Evolutionary conservation across 2,329 filamentous ascomycete species (phyloP).

Genomic region (Coniochaeta ligniaria): DNA sequence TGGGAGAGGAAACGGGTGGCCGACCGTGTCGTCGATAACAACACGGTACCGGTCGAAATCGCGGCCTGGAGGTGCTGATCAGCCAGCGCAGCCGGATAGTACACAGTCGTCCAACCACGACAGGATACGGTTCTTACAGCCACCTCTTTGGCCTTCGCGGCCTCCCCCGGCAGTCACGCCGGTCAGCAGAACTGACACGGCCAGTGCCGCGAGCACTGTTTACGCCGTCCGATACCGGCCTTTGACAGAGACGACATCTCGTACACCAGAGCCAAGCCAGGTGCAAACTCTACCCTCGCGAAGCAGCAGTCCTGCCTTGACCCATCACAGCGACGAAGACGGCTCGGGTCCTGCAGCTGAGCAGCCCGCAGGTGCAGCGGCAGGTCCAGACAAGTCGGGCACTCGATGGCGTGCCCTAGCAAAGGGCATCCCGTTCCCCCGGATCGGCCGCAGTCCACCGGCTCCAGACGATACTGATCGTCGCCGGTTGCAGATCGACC

Average conservation of each 20-base stretch:
- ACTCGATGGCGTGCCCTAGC: constrained; percentile 22
- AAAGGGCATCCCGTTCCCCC: constrained; percentile 22
- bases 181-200: constrained; percentile 54
- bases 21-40: constrained; percentile 30
- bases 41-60: constrained; percentile 26
- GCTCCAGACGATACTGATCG: constrained; percentile 7
- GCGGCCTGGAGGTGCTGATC: constrained; percentile 8
- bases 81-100: constrained; percentile 5
- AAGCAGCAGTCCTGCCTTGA: constrained; percentile 24
- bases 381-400: constrained; percentile 9
- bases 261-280: constrained; percentile 32
- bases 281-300: constrained; percentile 19
- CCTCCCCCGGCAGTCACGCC: constrained; percentile 49
- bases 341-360: constrained; percentile 5
- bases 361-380: constrained; percentile 8
- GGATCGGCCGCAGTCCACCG: constrained; percentile 5
- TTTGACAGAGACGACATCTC: constrained; percentile 42
- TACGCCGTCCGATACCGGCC: constrained; percentile 57
- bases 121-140: constrained; percentile 32
- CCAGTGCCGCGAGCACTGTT: constrained; percentile 56
- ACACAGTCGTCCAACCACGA: constrained; percentile 15
- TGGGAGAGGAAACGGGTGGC: constrained; percentile 28
- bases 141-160: constrained; percentile 47
- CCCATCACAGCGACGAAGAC: constrained; percentile 9
- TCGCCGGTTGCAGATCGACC: constrained; percentile 6